phyloP scores from a whole-genome alignment of 345 rosid species.

The Dipteronia dyeriana region DNA sequence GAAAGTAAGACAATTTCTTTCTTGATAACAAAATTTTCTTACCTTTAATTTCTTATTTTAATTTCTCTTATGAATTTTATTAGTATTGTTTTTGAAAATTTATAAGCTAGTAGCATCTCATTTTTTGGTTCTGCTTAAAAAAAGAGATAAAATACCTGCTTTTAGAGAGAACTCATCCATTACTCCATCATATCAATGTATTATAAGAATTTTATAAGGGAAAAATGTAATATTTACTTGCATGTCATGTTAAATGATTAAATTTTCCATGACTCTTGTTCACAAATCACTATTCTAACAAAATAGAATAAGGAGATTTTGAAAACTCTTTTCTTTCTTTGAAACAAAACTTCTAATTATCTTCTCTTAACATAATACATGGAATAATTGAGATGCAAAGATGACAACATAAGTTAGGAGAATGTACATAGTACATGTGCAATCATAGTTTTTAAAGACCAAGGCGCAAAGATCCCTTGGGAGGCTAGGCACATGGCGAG shows the following conservation, averaged over 20 bases:
- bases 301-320: too few species aligned
- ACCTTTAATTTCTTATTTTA: not conserved
- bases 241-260: not conserved
- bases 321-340: too few species aligned
- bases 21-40: not conserved
- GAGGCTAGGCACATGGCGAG: too few species aligned
- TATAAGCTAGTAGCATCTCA: not conserved
- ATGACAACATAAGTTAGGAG: too few species aligned
- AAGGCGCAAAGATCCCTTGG: too few species aligned
- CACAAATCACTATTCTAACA: too few species aligned
- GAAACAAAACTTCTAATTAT: too few species aligned
- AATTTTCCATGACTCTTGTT: not conserved
- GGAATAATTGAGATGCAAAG: too few species aligned
- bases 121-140: not conserved
- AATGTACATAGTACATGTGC: too few species aligned
- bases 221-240: not conserved
- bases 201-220: not conserved
- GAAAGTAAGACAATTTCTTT: slow-evolving; percentile 59
- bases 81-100: not conserved
- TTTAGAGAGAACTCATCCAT: not conserved
- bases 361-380: too few species aligned
- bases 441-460: too few species aligned
- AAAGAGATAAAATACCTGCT: not conserved
- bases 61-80: not conserved
- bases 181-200: too few species aligned